Percentiles rank a stretch among this genome's conserved stretches.
Evolutionary conservation across 331 rosid species (phyloP).

Genomic region (Telfairia occidentalis): DNA sequence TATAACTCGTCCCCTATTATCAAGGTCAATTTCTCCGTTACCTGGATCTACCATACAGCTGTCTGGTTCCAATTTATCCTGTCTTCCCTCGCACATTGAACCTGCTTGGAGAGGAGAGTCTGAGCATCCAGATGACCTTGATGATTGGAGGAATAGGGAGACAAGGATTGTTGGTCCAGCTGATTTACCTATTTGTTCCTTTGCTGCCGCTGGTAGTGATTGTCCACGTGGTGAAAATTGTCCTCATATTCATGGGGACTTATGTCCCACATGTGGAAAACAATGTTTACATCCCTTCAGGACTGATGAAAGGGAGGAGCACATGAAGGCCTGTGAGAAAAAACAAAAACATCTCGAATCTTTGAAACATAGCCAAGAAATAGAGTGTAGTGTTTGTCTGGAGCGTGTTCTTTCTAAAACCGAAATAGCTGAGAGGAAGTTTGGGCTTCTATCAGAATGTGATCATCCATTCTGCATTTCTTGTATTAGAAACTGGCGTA

Average conservation of each 20-base stretch:
- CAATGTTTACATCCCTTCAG: conserved; percentile 85
- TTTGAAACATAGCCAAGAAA: conserved; percentile 77
- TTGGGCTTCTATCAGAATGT: conserved; percentile 90
- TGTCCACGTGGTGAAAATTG: conserved; percentile 86
- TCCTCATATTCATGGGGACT: conserved; percentile 82
- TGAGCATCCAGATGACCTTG: conserved; percentile 23
- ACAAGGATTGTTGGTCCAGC: conserved; percentile 33
- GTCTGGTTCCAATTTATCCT: conserved; percentile 30
- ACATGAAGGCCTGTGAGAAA: conserved; percentile 49
- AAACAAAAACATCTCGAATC: conserved; percentile 77
- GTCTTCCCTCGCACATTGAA: conserved; percentile 26
- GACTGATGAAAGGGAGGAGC: conserved; percentile 77
- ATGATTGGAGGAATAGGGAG: conserved; percentile 35
- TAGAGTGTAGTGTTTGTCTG: conserved; percentile 94
- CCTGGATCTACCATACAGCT: conserved; percentile 22
- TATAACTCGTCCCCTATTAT: conserved; percentile 22
- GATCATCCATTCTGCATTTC: conserved; percentile 95
- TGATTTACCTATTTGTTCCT: conserved; percentile 74
- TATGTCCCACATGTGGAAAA: conserved; percentile 79
- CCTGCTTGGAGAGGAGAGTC: conserved; percentile 45
- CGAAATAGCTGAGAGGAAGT: conserved; percentile 71
- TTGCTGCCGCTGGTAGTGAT: conserved; percentile 88
- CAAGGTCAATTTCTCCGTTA: conserved; percentile 25
- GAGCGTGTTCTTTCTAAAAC: conserved; percentile 88
- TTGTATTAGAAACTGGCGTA: conserved; percentile 96